Evolutionary conservation across 805 yeast species (phyloP), one percentile per base, ranked within the genome.

Genomic region (Danielozyma ontarioensis): DNA sequence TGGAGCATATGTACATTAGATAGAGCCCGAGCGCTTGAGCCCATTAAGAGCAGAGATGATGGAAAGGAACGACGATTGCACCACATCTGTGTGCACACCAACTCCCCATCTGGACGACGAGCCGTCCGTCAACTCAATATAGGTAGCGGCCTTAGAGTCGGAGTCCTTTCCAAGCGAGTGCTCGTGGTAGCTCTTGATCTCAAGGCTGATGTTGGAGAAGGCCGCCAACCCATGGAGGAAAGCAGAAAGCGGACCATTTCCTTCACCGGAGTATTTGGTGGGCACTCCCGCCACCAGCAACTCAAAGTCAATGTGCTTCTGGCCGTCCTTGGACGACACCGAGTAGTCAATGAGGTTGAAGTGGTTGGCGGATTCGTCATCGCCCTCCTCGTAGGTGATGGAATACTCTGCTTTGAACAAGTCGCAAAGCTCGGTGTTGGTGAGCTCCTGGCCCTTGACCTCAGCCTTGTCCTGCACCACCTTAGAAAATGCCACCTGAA

Each of bases 71-170:
- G 95, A 80, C 30, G 96, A 93, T 51, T 80, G 82, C 17, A 95
- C 81, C 34, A 85, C 93, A 62, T 89, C 95, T 60, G 80, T 90
- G 55, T 86, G 81, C 41, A 87, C 78, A 52, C 96, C 97, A 38
- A 89, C 89, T 62, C 97, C 97, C 96, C 96, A 89, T 48, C 58
- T 58, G 39, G 53, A 55, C 44, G 49, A 55, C 25, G 52, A 47
- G 32, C 59, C 66, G 27, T 67, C 63, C 23, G 68, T 51, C 56
- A 72, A 74, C 43, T 75, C 82, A 38, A 89, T 78, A 57, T 74
- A 82, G 7, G 89, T 74, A 28, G 86, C 89, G 46, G 89, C 90
- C 57, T 78, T 74, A 34, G 83, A 76, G 41, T 71, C 72, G 15
- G 86, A 72, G 40, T 85, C 88, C 29, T 76, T 64, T 42, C 88